Conservation (phyloP, 371 early-diverging fungal genomes). For the Homolaphlyctis polyrhiza region DNA sequence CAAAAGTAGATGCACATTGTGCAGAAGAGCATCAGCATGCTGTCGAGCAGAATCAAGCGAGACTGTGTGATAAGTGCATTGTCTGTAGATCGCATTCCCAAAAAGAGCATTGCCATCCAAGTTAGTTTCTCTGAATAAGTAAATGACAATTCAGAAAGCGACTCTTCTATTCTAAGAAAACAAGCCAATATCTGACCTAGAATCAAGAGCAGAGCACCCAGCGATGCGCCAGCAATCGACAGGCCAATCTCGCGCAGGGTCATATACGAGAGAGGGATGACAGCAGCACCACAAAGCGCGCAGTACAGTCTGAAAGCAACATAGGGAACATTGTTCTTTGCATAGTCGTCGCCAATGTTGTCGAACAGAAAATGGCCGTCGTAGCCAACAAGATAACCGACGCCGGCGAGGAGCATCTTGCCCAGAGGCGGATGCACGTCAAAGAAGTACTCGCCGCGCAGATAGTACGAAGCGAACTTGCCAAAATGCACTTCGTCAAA, state of each 20-base stretch:
- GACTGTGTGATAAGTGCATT: slow-evolving; percentile 89
- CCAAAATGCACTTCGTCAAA: slow-evolving; percentile 99
- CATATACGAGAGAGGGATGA: slow-evolving; percentile 73
- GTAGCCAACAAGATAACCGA: slow-evolving; percentile 81
- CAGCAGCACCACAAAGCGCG: slow-evolving; percentile 74
- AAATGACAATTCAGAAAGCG: background rate
- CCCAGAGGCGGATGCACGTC: slow-evolving; percentile 99
- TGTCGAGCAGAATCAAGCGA: slow-evolving; percentile 89
- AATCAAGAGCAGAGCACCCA: slow-evolving; percentile 72
- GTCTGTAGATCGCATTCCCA: slow-evolving; percentile 52
- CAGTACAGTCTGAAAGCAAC: slow-evolving; percentile 74
- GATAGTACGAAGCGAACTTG: slow-evolving; percentile 94
- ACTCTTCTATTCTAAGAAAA: too few species aligned
- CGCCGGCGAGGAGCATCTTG: slow-evolving; percentile 88
- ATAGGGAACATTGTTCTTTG: slow-evolving; percentile 85
- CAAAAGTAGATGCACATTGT: slow-evolving; percentile 75
- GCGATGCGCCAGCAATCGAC: slow-evolving; percentile 64
- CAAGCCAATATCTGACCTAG: slow-evolving; percentile 56
- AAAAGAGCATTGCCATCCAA: background rate
- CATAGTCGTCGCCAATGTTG: slow-evolving; percentile 88
- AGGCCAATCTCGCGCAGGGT: slow-evolving; percentile 86
- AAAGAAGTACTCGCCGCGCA: slow-evolving; percentile 89
- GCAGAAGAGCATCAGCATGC: slow-evolving; percentile 87
- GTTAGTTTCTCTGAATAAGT: background rate
- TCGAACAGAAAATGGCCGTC: slow-evolving; percentile 92